A percentile compares a stretch with the other conserved stretches of the same genome.
These are phyloP conservation scores for Penicillium samsonianum DNA, from an alignment of 495 filamentous ascomycete species.

Conservation along the genomic window DNA sequence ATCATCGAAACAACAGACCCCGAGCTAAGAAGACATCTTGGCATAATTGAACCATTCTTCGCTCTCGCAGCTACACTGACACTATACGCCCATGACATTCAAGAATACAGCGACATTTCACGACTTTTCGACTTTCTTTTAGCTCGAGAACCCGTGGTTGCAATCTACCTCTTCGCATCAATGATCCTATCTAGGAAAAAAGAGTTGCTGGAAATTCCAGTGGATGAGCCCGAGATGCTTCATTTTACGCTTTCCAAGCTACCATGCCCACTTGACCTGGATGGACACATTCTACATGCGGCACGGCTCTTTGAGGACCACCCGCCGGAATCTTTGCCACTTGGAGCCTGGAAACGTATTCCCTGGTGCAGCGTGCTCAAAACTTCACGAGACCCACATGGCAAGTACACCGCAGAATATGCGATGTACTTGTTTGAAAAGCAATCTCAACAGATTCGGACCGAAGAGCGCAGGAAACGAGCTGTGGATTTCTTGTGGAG, in stretches of 20 bases:
- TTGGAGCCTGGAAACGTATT: constrained; percentile 66
- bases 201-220: constrained; percentile 78
- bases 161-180: constrained; percentile 87
- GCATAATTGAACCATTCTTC: constrained; percentile 82
- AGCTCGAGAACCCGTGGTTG: constrained; percentile 79
- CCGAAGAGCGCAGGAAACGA: constrained; percentile 59
- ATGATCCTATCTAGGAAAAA: constrained; percentile 77
- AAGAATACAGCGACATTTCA: constrained; percentile 82
- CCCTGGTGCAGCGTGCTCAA: constrained; percentile 80
- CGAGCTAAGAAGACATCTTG: constrained; percentile 68
- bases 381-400: constrained; percentile 59
- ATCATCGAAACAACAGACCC: constrained; percentile 72
- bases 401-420: constrained; percentile 55
- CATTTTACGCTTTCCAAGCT: constrained; percentile 87
- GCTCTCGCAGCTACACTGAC: constrained; percentile 88
- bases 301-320: constrained; percentile 59
- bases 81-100: constrained; percentile 93
- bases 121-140: constrained; percentile 90
- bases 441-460: constrained; percentile 67
- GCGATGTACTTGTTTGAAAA: constrained; percentile 63
- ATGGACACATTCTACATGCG: constrained; percentile 68
- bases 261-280: constrained; percentile 80
- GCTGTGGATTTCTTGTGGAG: constrained; percentile 55
- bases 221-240: constrained; percentile 91
- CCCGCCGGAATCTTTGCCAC: constrained; percentile 72